phyloP scores from a whole-genome alignment of 2,329 filamentous ascomycete species.

The Cladophialophora immunda region DNA sequence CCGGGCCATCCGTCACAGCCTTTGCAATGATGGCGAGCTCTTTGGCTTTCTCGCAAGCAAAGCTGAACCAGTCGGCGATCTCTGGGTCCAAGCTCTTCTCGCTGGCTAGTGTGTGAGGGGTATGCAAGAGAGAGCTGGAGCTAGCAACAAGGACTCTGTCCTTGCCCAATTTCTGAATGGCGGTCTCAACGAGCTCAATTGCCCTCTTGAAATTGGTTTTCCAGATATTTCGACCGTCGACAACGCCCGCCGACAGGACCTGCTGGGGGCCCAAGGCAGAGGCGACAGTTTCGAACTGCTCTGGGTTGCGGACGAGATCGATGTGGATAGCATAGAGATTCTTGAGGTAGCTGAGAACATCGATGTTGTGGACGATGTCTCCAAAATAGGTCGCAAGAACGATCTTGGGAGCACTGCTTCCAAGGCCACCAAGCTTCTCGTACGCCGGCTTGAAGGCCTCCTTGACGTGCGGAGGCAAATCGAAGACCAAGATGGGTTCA shows the following conservation, averaged over 20 bases:
- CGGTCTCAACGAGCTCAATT: conserved; percentile 88
- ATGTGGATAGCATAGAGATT: conserved; percentile 87
- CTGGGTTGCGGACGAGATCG: conserved; percentile 96
- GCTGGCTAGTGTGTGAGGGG: conserved; percentile 94
- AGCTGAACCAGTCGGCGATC: conserved; percentile 98
- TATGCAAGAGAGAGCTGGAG: conserved; percentile 97
- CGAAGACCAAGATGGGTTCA: conserved; percentile 95
- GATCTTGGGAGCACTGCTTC: conserved; percentile 83
- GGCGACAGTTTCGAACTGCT: conserved; percentile 90
- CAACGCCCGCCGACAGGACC: conserved; percentile 91
- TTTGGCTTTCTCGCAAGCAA: conserved; percentile 90
- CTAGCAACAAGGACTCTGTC: conserved; percentile 96
- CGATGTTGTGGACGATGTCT: conserved; percentile 99
- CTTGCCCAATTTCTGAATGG: conserved; percentile 95
- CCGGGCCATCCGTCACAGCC: conserved; percentile 92
- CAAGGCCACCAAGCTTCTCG: conserved; percentile 81
- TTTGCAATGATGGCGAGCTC: conserved; percentile 95
- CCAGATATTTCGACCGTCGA: conserved; percentile 99
- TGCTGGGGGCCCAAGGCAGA: conserved; percentile 86
- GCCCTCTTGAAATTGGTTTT: conserved; percentile 99
- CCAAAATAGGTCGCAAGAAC: conserved; percentile 98
- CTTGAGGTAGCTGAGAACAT: conserved; percentile 77
- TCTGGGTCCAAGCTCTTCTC: conserved; percentile 98
- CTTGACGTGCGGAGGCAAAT: conserved; percentile 89
- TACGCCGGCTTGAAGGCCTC: conserved; percentile 98